Evolutionary conservation across 2,329 filamentous ascomycete species (phyloP).

Genomic region (Verticillium albo-atrum): DNA sequence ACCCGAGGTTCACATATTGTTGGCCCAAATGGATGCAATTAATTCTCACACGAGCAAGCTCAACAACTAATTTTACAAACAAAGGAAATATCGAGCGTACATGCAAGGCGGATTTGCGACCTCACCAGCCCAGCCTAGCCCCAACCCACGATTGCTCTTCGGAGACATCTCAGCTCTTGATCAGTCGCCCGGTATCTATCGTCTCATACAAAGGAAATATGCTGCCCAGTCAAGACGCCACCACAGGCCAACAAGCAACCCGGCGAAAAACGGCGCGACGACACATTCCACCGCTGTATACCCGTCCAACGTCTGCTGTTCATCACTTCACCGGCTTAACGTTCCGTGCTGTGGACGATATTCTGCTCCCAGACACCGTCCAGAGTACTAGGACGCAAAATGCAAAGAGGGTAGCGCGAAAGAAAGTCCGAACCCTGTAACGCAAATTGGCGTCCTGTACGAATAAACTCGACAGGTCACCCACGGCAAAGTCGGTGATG

Average conservation of each 20-base stretch:
- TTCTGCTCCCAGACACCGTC: conserved; percentile 30
- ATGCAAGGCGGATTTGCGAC: not conserved
- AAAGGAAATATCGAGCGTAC: not conserved
- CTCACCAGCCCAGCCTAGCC: not conserved
- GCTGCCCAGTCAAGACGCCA: conserved; percentile 2
- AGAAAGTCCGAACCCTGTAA: conserved; percentile 30
- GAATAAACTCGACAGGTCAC: conserved; percentile 32
- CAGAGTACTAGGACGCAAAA: conserved; percentile 37
- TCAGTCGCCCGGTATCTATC: conserved; percentile 31
- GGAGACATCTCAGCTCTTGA: conserved; percentile 57
- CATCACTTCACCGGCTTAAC: conserved; percentile 7
- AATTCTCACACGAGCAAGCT: not conserved
- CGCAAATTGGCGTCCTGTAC: conserved; percentile 16
- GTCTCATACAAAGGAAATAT: conserved; percentile 18
- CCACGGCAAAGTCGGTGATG: conserved; percentile 44
- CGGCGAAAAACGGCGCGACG: not conserved
- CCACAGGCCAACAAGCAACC: conserved; percentile 10
- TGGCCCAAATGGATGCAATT: not conserved
- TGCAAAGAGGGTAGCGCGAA: conserved; percentile 38
- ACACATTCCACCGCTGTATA: not conserved
- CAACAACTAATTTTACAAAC: not conserved
- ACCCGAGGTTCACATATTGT: not conserved
- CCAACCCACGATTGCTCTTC: too few relatives aligned
- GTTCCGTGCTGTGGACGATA: conserved; percentile 14
- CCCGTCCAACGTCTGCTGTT: not conserved